Conservation (phyloP, 2,329 filamentous ascomycete genomes). For the Cercospora sp. region DNA sequence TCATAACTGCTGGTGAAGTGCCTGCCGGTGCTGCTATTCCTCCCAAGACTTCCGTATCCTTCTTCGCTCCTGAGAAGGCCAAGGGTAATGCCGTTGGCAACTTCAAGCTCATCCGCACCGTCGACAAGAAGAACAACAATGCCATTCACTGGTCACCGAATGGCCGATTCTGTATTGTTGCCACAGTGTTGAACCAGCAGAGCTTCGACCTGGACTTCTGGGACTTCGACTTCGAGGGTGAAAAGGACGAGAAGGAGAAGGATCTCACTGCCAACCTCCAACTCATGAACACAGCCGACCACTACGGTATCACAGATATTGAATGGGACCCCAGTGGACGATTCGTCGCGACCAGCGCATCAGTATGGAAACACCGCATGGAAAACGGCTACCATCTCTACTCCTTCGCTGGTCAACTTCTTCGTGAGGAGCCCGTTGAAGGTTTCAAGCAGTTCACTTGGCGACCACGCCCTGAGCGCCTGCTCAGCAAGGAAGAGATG, state of each 20-base stretch:
- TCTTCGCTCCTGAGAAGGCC: constrained; percentile 94
- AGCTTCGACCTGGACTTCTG: constrained; percentile 96
- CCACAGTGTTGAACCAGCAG: constrained; percentile 87
- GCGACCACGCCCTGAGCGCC: constrained; percentile 87
- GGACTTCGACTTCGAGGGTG: constrained; percentile 96
- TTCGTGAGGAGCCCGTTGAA: constrained; percentile 88
- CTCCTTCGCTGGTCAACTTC: constrained; percentile 86
- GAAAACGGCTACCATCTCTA: constrained; percentile 99
- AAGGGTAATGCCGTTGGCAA: constrained; percentile 82
- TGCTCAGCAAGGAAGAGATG: constrained; percentile 95
- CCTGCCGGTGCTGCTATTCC: constrained; percentile 74
- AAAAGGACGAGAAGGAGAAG: constrained; percentile 85
- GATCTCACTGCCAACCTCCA: constrained; percentile 92
- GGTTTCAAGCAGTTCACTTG: constrained; percentile 98
- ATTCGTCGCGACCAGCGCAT: constrained; percentile 90
- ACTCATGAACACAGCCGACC: constrained; percentile 88
- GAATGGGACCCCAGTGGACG: constrained; percentile 98
- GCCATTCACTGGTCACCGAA: constrained; percentile 98
- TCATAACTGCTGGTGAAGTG: constrained; percentile 91
- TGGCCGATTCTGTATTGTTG: constrained; percentile 91
- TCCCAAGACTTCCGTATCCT: constrained; percentile 91
- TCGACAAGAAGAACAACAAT: constrained; percentile 99
- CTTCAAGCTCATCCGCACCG: constrained; percentile 92
- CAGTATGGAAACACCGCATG: constrained; percentile 97
- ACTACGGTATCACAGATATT: constrained; percentile 96